phyloP scores from a whole-genome alignment of 2,329 filamentous ascomycete genomes.

The Fusarium globosum region DNA sequence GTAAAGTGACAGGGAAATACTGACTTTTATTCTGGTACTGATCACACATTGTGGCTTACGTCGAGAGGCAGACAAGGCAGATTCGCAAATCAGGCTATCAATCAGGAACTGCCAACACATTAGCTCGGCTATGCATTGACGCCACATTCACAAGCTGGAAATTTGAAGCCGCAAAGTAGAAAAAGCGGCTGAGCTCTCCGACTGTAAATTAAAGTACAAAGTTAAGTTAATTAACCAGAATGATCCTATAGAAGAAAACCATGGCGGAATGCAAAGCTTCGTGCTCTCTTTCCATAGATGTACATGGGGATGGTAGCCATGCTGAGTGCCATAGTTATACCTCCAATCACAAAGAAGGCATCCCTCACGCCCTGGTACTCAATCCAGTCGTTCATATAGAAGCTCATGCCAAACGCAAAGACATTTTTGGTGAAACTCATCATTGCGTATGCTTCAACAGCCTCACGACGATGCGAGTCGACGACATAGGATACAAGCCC shows the following conservation, averaged over 20 bases:
- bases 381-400: slow-evolving; percentile 3
- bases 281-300: neutral
- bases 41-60: fast-evolving
- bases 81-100: too few relatives aligned
- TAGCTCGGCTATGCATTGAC: too few relatives aligned
- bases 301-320: neutral
- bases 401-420: neutral
- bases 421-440: slow-evolving; percentile 7
- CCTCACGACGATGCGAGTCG: neutral
- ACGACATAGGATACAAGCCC: neutral
- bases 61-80: too few relatives aligned
- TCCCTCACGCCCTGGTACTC: neutral
- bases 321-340: neutral
- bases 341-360: neutral
- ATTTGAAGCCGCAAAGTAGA: too few relatives aligned
- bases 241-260: neutral
- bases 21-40: too few relatives aligned
- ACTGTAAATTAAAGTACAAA: too few relatives aligned
- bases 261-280: neutral
- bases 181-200: too few relatives aligned
- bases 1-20: fast-evolving
- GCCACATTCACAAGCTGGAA: too few relatives aligned
- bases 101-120: too few relatives aligned
- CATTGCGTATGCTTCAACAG: neutral
- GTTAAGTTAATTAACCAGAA: too few relatives aligned